Percentiles rank a stretch among this genome's conserved stretches.
These are phyloP conservation scores for Parsonsia alboflavescens DNA, from an alignment of 257 asterid genomes.

Conservation along the genomic window DNA sequence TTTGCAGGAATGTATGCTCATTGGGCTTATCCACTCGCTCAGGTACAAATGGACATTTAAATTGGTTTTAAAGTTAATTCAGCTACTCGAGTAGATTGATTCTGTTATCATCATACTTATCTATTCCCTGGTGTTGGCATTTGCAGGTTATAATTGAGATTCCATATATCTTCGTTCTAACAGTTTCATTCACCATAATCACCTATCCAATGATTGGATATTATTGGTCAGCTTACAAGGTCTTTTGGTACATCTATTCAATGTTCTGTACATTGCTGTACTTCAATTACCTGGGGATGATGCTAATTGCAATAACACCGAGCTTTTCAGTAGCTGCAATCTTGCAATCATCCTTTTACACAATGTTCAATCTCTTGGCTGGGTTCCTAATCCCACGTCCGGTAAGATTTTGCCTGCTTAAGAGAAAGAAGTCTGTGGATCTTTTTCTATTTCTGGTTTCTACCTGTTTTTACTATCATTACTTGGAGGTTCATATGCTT, in stretches of 20 bases:
- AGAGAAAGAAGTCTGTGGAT: no score
- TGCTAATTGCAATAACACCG: slow-evolving; percentile 27
- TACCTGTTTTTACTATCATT: no score
- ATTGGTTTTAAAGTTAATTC: neutral
- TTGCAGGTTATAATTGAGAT: slow-evolving; percentile 27
- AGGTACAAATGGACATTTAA: neutral
- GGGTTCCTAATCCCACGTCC: slow-evolving; percentile 59
- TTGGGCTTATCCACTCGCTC: slow-evolving; percentile 16
- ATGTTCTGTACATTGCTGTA: slow-evolving; percentile 28
- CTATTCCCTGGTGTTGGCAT: neutral
- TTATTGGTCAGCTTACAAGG: slow-evolving; percentile 22
- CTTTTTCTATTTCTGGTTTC: no score
- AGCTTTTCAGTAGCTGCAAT: slow-evolving; percentile 25
- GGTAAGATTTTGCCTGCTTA: slow-evolving; percentile 23
- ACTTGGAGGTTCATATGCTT: no score
- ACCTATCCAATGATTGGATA: slow-evolving; percentile 34
- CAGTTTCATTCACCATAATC: slow-evolving; percentile 16
- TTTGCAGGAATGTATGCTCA: slow-evolving; percentile 11
- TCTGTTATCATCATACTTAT: neutral
- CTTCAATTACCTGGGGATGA: slow-evolving; percentile 30
- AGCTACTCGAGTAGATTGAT: neutral
- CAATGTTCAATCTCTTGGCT: slow-evolving; percentile 39
- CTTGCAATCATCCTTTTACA: slow-evolving; percentile 46
- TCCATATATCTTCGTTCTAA: slow-evolving; percentile 22
- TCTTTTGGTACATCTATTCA: slow-evolving; percentile 27